Conservation (phyloP, 139 green algal species). For the Ettlia oleoabundans region DNA sequence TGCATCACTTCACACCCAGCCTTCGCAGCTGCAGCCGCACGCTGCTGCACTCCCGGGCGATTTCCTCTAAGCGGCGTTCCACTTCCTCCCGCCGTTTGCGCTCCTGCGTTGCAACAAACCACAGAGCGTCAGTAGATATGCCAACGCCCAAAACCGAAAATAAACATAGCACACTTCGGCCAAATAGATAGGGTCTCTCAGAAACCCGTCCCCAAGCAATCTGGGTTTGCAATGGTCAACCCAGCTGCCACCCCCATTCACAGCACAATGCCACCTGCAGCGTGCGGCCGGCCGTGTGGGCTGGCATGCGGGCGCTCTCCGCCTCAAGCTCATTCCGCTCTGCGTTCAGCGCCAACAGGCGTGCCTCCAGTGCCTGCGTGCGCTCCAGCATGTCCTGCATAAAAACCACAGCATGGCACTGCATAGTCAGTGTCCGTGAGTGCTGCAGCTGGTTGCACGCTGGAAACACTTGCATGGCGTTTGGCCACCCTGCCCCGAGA, state of each 20-base stretch:
- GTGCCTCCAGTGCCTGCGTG: slow-evolving; percentile 56
- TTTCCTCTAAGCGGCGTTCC: slow-evolving; percentile 58
- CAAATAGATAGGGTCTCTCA: too few species aligned
- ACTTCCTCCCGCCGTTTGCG: slow-evolving; percentile 61
- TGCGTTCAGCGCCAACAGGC: slow-evolving; percentile 59
- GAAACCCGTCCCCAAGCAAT: too few species aligned
- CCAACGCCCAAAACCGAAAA: too few species aligned
- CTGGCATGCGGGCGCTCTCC: slow-evolving; percentile 63
- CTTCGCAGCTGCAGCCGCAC: slow-evolving; percentile 64
- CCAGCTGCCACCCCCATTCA: too few species aligned
- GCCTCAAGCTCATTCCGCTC: slow-evolving; percentile 62
- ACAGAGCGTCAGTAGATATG: too few species aligned
- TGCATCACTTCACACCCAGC: slow-evolving; percentile 6
- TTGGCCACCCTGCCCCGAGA: too few species aligned
- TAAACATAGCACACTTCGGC: too few species aligned
- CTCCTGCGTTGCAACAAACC: slow-evolving; percentile 40
- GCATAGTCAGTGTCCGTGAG: too few species aligned
- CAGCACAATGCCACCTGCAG: slow-evolving; percentile 28
- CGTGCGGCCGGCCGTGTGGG: slow-evolving; percentile 51
- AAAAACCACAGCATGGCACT: background rate
- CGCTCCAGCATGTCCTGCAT: slow-evolving; percentile 52
- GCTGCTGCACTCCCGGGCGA: slow-evolving; percentile 45
- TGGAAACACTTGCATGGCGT: too few species aligned
- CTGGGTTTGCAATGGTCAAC: too few species aligned
- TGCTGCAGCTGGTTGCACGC: too few species aligned